Percentiles rank a stretch among this genome's conserved stretches.
phyloP scores from a whole-genome alignment of 495 filamentous ascomycete genomes.

The Podospora comata region DNA sequence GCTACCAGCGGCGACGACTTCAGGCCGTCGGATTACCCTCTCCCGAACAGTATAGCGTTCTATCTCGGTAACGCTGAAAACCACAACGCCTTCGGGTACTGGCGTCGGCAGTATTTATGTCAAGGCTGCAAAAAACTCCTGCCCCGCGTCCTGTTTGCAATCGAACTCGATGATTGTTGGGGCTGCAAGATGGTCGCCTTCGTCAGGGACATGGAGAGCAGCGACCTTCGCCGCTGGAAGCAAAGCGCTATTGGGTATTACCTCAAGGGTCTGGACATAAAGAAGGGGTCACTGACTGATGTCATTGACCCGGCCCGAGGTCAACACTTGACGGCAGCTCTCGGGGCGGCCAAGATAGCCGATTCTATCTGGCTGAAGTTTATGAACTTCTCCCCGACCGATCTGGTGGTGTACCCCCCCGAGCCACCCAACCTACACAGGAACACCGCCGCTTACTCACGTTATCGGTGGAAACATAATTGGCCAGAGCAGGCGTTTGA shows the following conservation, averaged over 20 bases:
- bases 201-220: constrained; percentile 21
- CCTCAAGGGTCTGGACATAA: not conserved
- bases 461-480: constrained; percentile 5
- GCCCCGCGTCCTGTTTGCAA: constrained; percentile 11
- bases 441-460: not conserved
- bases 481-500: constrained; percentile 8
- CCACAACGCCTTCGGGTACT: not conserved
- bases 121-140: constrained; percentile 5
- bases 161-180: constrained; percentile 19
- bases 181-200: constrained; percentile 22
- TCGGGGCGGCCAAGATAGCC: not conserved
- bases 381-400: not conserved
- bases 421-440: not conserved
- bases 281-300: not conserved
- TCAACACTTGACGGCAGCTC: not conserved
- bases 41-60: too few species aligned
- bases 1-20: constrained; percentile 25
- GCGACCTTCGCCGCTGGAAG: constrained; percentile 25
- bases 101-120: constrained; percentile 11
- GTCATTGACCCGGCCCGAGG: not conserved
- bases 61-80: not conserved
- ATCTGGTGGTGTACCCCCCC: not conserved
- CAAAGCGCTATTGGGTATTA: not conserved
- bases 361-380: not conserved
- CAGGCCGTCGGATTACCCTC: not conserved